A percentile compares a stretch with the other conserved stretches of the same genome.
Conservation (phyloP, 306 rosid genomes). For the barrel medic (Medicago truncatula) region DNA sequence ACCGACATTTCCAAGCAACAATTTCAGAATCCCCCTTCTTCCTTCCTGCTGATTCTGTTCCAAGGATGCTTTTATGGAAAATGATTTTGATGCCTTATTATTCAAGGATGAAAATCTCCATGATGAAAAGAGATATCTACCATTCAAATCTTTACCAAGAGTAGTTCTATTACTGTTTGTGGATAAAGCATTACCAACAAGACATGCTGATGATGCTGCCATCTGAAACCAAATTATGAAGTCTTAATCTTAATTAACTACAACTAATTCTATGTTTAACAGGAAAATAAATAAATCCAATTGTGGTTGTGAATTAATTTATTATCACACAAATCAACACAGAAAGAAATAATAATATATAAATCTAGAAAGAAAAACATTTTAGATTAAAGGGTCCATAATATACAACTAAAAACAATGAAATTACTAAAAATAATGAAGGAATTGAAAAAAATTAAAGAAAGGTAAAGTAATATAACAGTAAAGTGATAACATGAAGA, state of each 20-base stretch:
- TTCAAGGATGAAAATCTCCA: constrained; percentile 55
- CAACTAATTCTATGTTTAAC: constrained; percentile 9
- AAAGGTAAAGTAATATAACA: neutral
- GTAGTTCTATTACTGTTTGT: constrained; percentile 55
- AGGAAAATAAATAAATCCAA: neutral
- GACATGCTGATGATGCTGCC: constrained; percentile 91
- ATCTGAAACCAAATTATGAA: constrained; percentile 49
- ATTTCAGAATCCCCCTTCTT: constrained; percentile 84
- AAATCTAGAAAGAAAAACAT: neutral
- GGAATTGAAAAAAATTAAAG: neutral
- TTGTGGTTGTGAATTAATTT: too few species aligned
- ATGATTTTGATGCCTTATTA: constrained; percentile 50
- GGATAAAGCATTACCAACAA: constrained; percentile 80
- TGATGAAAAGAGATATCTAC: constrained; percentile 63
- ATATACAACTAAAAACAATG: constrained; percentile 8
- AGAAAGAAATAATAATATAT: too few species aligned
- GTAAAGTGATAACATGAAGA: neutral
- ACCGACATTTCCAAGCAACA: constrained; percentile 70
- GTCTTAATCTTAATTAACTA: constrained; percentile 19
- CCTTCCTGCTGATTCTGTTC: constrained; percentile 67
- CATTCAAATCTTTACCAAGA: constrained; percentile 62
- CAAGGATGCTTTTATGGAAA: constrained; percentile 62
- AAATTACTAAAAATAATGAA: constrained; percentile 3
- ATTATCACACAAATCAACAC: neutral
- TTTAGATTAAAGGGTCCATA: constrained; percentile 15